A percentile compares a stretch with the other conserved stretches of the same genome.
Conservation (phyloP, 192 early-diverging fungal species). For the Backusella australiensis region DNA sequence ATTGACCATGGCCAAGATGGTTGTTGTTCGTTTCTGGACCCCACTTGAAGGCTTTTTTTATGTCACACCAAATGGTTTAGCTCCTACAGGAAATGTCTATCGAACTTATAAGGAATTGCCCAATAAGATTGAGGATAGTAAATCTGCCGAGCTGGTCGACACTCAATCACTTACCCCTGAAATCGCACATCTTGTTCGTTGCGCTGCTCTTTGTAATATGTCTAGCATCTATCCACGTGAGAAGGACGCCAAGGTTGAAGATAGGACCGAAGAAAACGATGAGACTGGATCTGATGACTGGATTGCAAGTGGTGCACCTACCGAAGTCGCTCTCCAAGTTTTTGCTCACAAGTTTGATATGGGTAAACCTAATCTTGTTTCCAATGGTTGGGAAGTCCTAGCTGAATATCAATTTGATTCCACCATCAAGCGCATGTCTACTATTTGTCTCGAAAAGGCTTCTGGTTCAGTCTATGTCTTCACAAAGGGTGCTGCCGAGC, state of each 20-base stretch:
- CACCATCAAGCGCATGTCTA: conserved; percentile 88
- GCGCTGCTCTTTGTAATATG: conserved; percentile 85
- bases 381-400: conserved; percentile 45
- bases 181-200: conserved; percentile 45
- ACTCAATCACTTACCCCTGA: conserved; percentile 5
- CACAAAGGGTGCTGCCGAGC: conserved; percentile 91
- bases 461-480: conserved; percentile 48
- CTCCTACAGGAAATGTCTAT: conserved; percentile 50
- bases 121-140: not conserved
- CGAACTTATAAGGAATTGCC: not conserved
- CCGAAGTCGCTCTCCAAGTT: conserved; percentile 89
- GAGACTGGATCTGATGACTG: conserved; percentile 52
- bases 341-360: conserved; percentile 78
- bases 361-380: conserved; percentile 64
- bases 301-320: conserved; percentile 85
- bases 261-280: not conserved
- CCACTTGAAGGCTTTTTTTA: conserved; percentile 69
- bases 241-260: not conserved
- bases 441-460: conserved; percentile 51
- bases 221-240: conserved; percentile 52
- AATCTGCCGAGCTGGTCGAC: not conserved
- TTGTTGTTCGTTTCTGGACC: conserved; percentile 80
- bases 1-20: conserved; percentile 94
- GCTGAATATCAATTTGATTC: conserved; percentile 74
- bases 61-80: conserved; percentile 58